A percentile compares a stretch with the other conserved stretches of the same genome.
phyloP scores from a whole-genome alignment of 2,329 filamentous ascomycete genomes.

The Neopestalotiopsis sp. region DNA sequence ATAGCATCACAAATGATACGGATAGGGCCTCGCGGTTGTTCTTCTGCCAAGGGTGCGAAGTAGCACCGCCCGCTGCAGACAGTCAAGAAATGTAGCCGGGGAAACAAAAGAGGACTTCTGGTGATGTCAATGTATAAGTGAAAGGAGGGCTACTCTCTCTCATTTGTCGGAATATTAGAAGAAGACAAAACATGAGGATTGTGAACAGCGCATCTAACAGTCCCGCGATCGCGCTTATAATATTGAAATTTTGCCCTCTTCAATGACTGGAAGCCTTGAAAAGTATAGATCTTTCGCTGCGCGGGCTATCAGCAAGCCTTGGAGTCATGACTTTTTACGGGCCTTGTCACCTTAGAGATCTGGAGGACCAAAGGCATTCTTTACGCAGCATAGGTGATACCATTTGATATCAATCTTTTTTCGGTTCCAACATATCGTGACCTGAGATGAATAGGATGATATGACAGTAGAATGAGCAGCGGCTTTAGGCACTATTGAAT shows the following conservation, averaged over 20 bases:
- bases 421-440: neutral
- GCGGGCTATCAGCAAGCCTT: neutral
- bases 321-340: neutral
- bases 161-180: neutral
- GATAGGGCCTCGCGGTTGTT: constrained; percentile 79
- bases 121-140: neutral
- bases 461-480: no score
- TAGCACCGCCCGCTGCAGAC: constrained; percentile 36
- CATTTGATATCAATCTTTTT: neutral
- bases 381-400: neutral
- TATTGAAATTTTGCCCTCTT: no score
- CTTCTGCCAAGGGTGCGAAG: constrained; percentile 86
- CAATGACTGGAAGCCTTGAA: neutral
- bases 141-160: neutral
- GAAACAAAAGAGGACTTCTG: neutral
- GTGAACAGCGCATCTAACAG: neutral
- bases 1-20: constrained; percentile 85
- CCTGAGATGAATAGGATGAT: neutral
- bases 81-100: constrained; percentile 25
- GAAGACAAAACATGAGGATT: neutral
- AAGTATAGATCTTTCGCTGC: neutral
- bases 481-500: no score
- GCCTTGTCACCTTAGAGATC: neutral
- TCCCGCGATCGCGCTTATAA: neutral
- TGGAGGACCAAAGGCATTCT: neutral